phyloP scores from a whole-genome alignment of 441 rosid species.

The Pelargonium myrrhifolium region DNA sequence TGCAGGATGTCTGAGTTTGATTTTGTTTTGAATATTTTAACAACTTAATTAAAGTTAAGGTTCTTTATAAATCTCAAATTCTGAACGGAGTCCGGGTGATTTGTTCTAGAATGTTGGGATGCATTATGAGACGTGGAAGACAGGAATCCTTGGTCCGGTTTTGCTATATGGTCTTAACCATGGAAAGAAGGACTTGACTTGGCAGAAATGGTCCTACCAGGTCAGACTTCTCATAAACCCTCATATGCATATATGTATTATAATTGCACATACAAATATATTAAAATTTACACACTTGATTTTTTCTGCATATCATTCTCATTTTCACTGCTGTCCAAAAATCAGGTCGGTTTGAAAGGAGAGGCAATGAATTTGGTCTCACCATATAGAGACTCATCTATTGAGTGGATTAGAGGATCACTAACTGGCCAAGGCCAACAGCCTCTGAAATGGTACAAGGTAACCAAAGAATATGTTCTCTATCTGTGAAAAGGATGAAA shows the following conservation, averaged over 20 bases:
- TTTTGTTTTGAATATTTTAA: neutral
- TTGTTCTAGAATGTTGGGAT: constrained; percentile 76
- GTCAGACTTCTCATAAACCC: constrained; percentile 23
- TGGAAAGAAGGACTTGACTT: constrained; percentile 79
- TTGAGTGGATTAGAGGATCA: constrained; percentile 73
- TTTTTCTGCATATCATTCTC: neutral
- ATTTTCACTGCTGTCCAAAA: constrained; percentile 14
- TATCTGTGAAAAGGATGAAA: neutral
- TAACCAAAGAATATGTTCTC: constrained; percentile 17
- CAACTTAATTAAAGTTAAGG: no score
- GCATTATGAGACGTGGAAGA: constrained; percentile 89
- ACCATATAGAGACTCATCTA: constrained; percentile 53
- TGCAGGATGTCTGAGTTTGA: neutral
- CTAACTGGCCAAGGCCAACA: constrained; percentile 55
- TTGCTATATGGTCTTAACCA: constrained; percentile 74
- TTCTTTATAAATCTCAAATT: neutral
- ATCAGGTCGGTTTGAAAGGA: constrained; percentile 88
- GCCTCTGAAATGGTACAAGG: constrained; percentile 97
- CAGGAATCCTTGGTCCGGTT: constrained; percentile 92
- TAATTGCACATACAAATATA: neutral
- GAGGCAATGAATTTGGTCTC: constrained; percentile 80
- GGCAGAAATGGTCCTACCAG: constrained; percentile 97
- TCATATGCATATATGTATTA: no score
- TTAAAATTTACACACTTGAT: constrained; percentile 6
- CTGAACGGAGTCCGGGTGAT: constrained; percentile 1